Evolutionary conservation across 345 rosid species (phyloP).

Genomic region (Pistacia vera): DNA sequence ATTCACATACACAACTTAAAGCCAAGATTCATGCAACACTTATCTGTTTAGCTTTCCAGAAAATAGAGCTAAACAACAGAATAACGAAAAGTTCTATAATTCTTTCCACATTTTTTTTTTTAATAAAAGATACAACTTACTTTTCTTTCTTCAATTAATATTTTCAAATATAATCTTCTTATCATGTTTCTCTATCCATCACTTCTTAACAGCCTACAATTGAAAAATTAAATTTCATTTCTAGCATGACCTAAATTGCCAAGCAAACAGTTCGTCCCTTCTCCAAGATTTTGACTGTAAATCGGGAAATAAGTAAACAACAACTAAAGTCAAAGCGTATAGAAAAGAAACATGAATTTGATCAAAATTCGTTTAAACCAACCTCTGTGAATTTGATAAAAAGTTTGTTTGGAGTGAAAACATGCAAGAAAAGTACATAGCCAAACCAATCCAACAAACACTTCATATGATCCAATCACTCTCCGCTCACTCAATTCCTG

Average conservation of each 20-base stretch:
- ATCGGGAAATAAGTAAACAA: neutral
- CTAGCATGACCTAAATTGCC: neutral
- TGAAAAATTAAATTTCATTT: constrained; percentile 5
- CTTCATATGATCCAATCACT: constrained; percentile 34
- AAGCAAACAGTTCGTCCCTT: neutral
- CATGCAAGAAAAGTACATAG: constrained; percentile 29
- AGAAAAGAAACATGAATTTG: neutral
- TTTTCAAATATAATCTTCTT: neutral
- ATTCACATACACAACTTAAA: constrained; percentile 2
- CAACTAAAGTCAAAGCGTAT: neutral
- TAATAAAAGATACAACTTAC: neutral
- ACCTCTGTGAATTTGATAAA: constrained; percentile 28
- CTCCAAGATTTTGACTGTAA: neutral
- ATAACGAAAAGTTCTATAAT: neutral
- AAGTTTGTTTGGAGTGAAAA: constrained; percentile 6
- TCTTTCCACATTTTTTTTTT: no score
- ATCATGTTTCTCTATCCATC: neutral
- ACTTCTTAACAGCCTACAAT: neutral
- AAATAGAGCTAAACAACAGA: neutral
- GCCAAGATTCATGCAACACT: constrained; percentile 4
- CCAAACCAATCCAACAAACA: constrained; percentile 30
- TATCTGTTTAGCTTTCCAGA: neutral
- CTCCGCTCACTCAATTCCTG: constrained; percentile 19
- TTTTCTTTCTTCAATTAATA: neutral
- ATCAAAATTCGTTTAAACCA: constrained; percentile 1